These are phyloP conservation scores for Rhizoclosmatium globosum DNA, from an alignment of 192 early-diverging fungal species.

Conservation along the genomic window DNA sequence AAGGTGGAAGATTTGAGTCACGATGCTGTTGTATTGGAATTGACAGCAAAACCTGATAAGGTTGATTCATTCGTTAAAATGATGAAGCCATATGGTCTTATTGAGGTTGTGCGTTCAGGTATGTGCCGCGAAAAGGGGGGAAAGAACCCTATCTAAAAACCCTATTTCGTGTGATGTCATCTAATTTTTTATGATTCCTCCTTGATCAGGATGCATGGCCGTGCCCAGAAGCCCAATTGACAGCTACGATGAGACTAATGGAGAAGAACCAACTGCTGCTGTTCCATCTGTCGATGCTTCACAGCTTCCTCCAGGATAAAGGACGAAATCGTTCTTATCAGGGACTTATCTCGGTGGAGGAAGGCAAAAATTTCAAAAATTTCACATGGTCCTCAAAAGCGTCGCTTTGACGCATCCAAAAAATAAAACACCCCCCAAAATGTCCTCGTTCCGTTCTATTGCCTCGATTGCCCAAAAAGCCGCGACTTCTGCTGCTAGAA, in stretches of 20 bases:
- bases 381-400: neutral
- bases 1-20: constrained; percentile 86
- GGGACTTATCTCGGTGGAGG: neutral
- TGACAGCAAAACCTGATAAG: constrained; percentile 87
- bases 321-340: neutral
- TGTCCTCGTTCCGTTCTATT: constrained; percentile 31
- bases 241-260: constrained; percentile 65
- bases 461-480: constrained; percentile 23
- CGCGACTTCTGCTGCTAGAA: constrained; percentile 25
- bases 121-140: constrained; percentile 3
- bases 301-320: constrained; percentile 91
- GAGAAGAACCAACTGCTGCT: constrained; percentile 63
- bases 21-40: constrained; percentile 85
- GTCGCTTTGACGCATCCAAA: neutral
- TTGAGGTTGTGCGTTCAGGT: constrained; percentile 93
- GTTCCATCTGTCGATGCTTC: constrained; percentile 82
- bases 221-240: constrained; percentile 92
- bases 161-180: neutral
- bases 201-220: constrained; percentile 82
- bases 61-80: constrained; percentile 93
- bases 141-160: neutral
- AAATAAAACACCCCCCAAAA: constrained; percentile 17
- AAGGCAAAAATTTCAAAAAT: constrained; percentile 1
- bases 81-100: constrained; percentile 92
- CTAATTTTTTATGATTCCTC: too few relatives aligned